Percentiles rank a stretch among this genome's conserved stretches.
Evolutionary conservation across 2,329 filamentous ascomycete species (phyloP).

Genomic region (Arthrocladium fulminans): DNA sequence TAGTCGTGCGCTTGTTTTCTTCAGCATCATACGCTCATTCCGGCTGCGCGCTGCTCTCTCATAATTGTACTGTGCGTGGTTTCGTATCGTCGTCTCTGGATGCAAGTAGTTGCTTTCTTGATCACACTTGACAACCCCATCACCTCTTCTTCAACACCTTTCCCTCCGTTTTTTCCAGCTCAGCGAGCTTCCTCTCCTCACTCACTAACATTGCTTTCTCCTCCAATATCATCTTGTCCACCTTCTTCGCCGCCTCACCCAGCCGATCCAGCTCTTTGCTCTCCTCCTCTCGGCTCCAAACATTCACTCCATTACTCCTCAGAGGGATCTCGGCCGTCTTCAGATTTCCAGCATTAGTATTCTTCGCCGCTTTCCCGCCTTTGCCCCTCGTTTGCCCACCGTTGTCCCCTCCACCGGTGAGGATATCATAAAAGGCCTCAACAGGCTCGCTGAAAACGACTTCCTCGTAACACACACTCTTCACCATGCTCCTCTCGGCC

Average conservation of each 20-base stretch:
- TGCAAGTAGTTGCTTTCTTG: too few species aligned
- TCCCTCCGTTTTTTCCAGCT: slow-evolving; percentile 37
- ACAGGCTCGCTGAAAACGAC: slow-evolving; percentile 96
- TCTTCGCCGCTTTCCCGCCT: slow-evolving; percentile 46
- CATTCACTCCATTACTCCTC: slow-evolving; percentile 56
- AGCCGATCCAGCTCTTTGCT: slow-evolving; percentile 57
- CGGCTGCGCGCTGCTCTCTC: too few species aligned
- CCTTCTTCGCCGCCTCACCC: slow-evolving; percentile 50
- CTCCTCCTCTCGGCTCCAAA: slow-evolving; percentile 66
- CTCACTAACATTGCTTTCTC: slow-evolving; percentile 55
- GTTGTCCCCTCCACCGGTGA: slow-evolving; percentile 61
- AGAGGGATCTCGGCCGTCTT: slow-evolving; percentile 67
- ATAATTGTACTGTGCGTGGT: too few species aligned
- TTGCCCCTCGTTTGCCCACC: slow-evolving; percentile 40
- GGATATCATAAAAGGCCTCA: slow-evolving; percentile 73
- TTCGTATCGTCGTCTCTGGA: neutral
- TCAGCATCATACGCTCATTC: too few species aligned
- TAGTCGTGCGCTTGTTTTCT: too few species aligned
- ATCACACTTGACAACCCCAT: slow-evolving; percentile 4
- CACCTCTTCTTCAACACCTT: slow-evolving; percentile 22
- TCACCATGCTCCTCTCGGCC: slow-evolving; percentile 55
- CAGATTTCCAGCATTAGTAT: slow-evolving; percentile 42
- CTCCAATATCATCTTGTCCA: slow-evolving; percentile 52
- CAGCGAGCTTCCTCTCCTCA: slow-evolving; percentile 53
- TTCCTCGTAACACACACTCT: slow-evolving; percentile 80